Conservation (phyloP, 352 stramenopile genomes). For the Pythium pyrilobum region DNA sequence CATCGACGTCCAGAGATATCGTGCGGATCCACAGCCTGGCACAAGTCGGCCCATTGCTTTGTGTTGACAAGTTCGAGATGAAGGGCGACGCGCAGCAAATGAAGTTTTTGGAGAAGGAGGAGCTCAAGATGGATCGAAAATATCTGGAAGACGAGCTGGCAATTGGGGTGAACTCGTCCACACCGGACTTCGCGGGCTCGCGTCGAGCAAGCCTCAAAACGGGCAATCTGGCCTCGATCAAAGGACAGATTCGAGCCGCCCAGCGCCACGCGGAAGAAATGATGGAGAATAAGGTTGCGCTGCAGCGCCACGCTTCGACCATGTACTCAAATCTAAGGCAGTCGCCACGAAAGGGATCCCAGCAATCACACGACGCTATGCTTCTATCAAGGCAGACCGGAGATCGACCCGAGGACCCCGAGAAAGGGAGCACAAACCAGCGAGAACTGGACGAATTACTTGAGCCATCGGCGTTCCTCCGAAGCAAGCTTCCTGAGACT, state of each 20-base stretch:
- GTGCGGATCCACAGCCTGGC: conserved; percentile 41
- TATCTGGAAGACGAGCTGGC: conserved; percentile 57
- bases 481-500: conserved; percentile 33
- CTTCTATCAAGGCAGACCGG: background rate
- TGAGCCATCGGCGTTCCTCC: conserved; percentile 45
- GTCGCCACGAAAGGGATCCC: conserved; percentile 5
- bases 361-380: background rate
- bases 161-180: conserved; percentile 25
- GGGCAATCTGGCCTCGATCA: conserved; percentile 24
- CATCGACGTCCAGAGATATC: background rate
- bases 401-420: background rate
- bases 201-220: conserved; percentile 3
- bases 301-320: conserved; percentile 40
- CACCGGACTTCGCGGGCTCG: too few species aligned
- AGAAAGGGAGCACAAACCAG: background rate
- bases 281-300: conserved; percentile 28
- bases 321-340: conserved; percentile 56
- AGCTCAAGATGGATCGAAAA: conserved; percentile 51
- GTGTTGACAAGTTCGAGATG: conserved; percentile 28
- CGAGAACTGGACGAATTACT: conserved; percentile 18
- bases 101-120: conserved; percentile 33
- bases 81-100: conserved; percentile 20
- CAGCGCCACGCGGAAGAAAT: conserved; percentile 36
- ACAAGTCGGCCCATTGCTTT: conserved; percentile 33
- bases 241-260: conserved; percentile 31